These are phyloP conservation scores for Ilex aquifolium DNA, from an alignment of 257 asterid species.

Conservation along the genomic window DNA sequence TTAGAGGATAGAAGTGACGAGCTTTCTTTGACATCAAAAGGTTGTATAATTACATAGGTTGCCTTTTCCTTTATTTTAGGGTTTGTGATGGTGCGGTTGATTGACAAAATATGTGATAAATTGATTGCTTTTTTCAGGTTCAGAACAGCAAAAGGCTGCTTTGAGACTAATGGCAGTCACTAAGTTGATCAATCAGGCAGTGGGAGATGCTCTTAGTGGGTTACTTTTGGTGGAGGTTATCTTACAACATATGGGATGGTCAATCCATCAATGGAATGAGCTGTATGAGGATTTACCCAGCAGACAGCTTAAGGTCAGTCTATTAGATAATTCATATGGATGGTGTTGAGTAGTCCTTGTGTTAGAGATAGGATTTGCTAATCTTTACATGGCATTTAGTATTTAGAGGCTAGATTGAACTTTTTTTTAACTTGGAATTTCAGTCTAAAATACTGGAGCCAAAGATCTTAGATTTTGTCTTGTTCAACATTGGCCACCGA, in stretches of 20 bases:
- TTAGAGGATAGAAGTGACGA: constrained; percentile 46
- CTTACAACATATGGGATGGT: constrained; percentile 66
- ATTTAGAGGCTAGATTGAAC: no score
- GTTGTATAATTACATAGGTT: constrained; percentile 22
- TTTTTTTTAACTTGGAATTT: no score
- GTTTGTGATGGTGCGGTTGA: constrained; percentile 6
- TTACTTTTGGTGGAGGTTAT: constrained; percentile 85
- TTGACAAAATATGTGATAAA: no score
- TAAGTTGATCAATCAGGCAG: constrained; percentile 88
- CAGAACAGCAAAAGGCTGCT: constrained; percentile 71
- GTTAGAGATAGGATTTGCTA: no score
- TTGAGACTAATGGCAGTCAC: constrained; percentile 73
- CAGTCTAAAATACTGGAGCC: no score
- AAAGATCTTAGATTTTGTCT: no score
- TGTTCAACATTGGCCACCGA: no score
- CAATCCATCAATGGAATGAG: constrained; percentile 71
- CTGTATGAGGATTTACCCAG: constrained; percentile 90
- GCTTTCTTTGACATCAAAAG: constrained; percentile 52
- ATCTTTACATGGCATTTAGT: no score
- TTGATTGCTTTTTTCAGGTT: constrained; percentile 38
- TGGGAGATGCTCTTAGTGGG: constrained; percentile 87
- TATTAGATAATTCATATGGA: not conserved
- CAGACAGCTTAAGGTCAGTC: constrained; percentile 81
- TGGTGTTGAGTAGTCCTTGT: no score
- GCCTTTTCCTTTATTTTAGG: not conserved